A percentile compares a stretch with the other conserved stretches of the same genome.
phyloP scores from a whole-genome alignment of 1,284 basidiomycete species.

The Heterobasidion irregulare region DNA sequence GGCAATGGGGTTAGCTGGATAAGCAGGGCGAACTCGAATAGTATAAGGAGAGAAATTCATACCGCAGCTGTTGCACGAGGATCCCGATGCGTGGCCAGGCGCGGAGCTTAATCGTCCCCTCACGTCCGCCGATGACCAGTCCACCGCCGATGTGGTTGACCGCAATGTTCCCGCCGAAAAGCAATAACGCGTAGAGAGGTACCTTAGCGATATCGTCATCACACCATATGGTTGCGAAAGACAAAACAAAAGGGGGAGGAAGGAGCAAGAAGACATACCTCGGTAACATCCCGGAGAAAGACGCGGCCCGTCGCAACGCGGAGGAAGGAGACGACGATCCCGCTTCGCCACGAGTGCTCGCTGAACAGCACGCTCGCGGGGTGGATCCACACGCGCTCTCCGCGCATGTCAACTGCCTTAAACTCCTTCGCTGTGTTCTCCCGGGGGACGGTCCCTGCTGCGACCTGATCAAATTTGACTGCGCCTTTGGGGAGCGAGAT shows the following conservation, averaged over 20 bases:
- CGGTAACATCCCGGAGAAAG: conserved; percentile 83
- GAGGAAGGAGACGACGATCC: conserved; percentile 78
- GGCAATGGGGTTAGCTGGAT: conserved; percentile 1
- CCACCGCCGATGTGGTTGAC: conserved; percentile 78
- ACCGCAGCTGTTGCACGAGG: conserved; percentile 86
- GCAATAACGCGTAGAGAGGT: conserved; percentile 77
- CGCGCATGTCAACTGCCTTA: conserved; percentile 63
- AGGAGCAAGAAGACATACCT: conserved; percentile 38
- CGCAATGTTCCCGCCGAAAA: conserved; percentile 78
- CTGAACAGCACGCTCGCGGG: conserved; percentile 81
- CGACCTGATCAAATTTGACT: conserved; percentile 76
- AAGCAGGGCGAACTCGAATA: not conserved
- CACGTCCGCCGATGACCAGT: conserved; percentile 52
- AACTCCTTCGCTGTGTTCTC: conserved; percentile 80
- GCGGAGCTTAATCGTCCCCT: conserved; percentile 53
- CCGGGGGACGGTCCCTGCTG: conserved; percentile 73
- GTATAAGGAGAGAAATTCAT: conserved; percentile 3
- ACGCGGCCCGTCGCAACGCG: conserved; percentile 83
- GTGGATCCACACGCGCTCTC: conserved; percentile 71
- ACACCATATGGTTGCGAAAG: not conserved
- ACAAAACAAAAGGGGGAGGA: not conserved
- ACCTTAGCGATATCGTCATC: conserved; percentile 35
- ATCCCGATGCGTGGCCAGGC: conserved; percentile 88
- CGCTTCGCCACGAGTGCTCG: conserved; percentile 65
- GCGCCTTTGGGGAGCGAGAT: conserved; percentile 69